Conservation (phyloP, 2,329 filamentous ascomycete genomes). For the Pseudogymnoascus sp. region DNA sequence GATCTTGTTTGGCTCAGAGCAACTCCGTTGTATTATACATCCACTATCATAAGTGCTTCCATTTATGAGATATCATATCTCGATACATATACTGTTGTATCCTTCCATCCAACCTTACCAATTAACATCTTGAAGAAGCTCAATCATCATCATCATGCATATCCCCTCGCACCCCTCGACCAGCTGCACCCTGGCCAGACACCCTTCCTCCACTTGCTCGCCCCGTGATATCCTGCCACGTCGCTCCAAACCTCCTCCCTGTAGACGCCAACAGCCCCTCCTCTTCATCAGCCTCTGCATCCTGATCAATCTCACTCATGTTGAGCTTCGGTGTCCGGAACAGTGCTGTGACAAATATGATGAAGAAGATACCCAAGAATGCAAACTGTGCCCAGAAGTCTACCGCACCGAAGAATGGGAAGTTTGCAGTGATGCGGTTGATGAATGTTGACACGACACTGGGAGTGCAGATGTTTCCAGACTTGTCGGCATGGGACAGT, state of each 20-base stretch:
- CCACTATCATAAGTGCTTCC: neutral
- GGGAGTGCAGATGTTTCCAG: conserved; percentile 79
- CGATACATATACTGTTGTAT: conserved; percentile 2
- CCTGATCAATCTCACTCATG: conserved; percentile 73
- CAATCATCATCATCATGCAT: conserved; percentile 6
- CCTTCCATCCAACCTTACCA: neutral
- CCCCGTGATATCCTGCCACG: conserved; percentile 80
- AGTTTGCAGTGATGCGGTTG: conserved; percentile 87
- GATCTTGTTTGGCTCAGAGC: neutral
- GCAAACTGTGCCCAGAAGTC: conserved; percentile 95
- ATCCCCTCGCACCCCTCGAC: conserved; percentile 1
- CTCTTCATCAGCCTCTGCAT: conserved; percentile 87
- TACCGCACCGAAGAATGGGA: conserved; percentile 89
- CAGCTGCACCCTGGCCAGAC: neutral
- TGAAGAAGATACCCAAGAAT: conserved; percentile 76
- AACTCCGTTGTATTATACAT: neutral
- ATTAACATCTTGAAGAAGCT: neutral
- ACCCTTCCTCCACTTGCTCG: neutral
- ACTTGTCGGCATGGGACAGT: conserved; percentile 60
- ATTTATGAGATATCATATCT: neutral
- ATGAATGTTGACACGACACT: conserved; percentile 88
- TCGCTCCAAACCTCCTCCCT: conserved; percentile 72
- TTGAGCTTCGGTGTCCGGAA: conserved; percentile 76
- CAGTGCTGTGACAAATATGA: conserved; percentile 72
- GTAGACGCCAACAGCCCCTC: conserved; percentile 85